A percentile compares a stretch with the other conserved stretches of the same genome.
Evolutionary conservation across 306 rosid species (phyloP).

Genomic region (Prunus kanzakura): DNA sequence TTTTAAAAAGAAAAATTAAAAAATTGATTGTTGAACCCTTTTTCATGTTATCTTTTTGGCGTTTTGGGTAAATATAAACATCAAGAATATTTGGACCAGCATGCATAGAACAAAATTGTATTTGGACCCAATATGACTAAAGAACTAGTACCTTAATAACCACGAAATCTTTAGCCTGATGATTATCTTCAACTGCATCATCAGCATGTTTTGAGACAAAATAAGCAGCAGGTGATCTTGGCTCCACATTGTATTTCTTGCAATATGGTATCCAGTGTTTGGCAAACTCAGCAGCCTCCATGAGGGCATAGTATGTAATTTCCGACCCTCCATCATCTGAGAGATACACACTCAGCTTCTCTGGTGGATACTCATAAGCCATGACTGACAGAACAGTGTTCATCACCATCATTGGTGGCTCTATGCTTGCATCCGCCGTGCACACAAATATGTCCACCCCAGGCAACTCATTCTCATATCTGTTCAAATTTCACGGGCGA

Average conservation of each 20-base stretch:
- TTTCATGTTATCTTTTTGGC: no score
- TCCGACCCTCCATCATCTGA: constrained; percentile 40
- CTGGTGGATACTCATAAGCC: constrained; percentile 38
- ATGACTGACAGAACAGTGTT: constrained; percentile 36
- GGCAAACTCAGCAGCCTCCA: constrained; percentile 38
- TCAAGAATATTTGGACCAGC: no score
- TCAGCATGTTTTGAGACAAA: constrained; percentile 13
- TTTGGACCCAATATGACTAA: no score
- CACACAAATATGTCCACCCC: constrained; percentile 46
- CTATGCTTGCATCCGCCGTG: constrained; percentile 38
- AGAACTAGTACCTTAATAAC: constrained; percentile 35
- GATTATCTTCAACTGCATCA: background rate
- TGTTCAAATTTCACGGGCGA: background rate
- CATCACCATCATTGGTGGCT: constrained; percentile 41
- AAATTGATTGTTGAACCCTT: no score
- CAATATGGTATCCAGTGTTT: constrained; percentile 45
- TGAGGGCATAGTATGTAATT: constrained; percentile 20
- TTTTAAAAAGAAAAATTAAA: no score
- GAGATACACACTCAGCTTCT: constrained; percentile 44
- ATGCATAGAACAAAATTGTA: no score
- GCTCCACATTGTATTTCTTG: constrained; percentile 29
- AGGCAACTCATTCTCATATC: constrained; percentile 36
- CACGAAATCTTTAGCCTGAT: constrained; percentile 13
- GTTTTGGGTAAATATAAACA: no score
- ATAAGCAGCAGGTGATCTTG: constrained; percentile 37